phyloP scores from a whole-genome alignment of 2,329 filamentous ascomycete genomes.

The Sporothrix mexicana region DNA sequence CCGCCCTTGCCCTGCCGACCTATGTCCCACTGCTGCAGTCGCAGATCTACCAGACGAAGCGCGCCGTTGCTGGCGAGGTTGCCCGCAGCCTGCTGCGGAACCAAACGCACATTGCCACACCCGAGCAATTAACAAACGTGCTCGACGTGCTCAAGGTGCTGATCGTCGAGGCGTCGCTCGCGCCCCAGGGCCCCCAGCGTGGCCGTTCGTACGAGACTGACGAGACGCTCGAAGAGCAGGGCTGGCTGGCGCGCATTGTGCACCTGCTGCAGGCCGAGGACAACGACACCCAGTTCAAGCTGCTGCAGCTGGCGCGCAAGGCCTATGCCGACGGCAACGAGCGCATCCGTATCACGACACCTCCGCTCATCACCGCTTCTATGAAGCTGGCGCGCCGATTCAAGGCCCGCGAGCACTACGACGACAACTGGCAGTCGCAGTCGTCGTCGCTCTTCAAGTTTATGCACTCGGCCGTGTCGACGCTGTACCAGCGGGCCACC shows the following conservation, averaged over 20 bases:
- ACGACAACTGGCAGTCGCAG: slow-evolving; percentile 68
- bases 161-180: slow-evolving; percentile 89
- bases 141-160: slow-evolving; percentile 87
- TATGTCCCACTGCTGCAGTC: slow-evolving; percentile 89
- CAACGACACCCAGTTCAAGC: slow-evolving; percentile 93
- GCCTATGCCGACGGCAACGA: slow-evolving; percentile 92
- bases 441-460: slow-evolving; percentile 89
- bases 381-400: slow-evolving; percentile 87
- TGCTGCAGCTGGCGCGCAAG: slow-evolving; percentile 85
- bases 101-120: slow-evolving; percentile 77
- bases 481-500: slow-evolving; percentile 84
- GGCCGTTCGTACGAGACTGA: slow-evolving; percentile 81
- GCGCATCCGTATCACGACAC: slow-evolving; percentile 93
- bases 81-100: slow-evolving; percentile 82
- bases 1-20: slow-evolving; percentile 88
- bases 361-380: slow-evolving; percentile 85
- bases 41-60: slow-evolving; percentile 89
- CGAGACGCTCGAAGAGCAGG: slow-evolving; percentile 97
- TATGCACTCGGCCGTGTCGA: slow-evolving; percentile 85
- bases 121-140: slow-evolving; percentile 83
- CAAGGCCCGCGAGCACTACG: slow-evolving; percentile 87
- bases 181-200: slow-evolving; percentile 75
- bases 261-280: slow-evolving; percentile 83
- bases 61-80: slow-evolving; percentile 89
- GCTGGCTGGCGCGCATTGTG: slow-evolving; percentile 90